phyloP scores from a whole-genome alignment of 805 yeast species.

The Myxozyma monticola region DNA sequence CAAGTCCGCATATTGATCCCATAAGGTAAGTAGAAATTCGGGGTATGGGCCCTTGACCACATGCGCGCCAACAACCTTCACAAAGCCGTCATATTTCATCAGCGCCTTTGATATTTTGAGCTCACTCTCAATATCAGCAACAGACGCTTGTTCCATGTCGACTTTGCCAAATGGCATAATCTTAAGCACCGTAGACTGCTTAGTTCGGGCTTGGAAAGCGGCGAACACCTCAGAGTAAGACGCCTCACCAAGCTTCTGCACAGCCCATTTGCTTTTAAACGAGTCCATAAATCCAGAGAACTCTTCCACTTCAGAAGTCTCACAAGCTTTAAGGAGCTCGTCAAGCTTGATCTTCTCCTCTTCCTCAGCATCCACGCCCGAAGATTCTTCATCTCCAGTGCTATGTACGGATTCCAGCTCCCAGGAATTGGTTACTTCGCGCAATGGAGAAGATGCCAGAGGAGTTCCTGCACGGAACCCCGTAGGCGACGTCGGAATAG shows the following conservation, averaged over 20 bases:
- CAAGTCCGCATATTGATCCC: slow-evolving; percentile 45
- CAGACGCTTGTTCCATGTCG: slow-evolving; percentile 41
- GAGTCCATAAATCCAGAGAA: slow-evolving; percentile 38
- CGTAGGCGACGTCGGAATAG: too few relatives aligned
- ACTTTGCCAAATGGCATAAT: slow-evolving; percentile 53
- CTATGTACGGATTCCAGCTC: neutral
- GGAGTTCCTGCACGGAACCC: too few relatives aligned
- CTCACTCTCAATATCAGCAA: slow-evolving; percentile 50
- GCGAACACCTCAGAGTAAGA: slow-evolving; percentile 49
- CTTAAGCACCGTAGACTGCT: slow-evolving; percentile 45
- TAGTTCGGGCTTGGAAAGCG: slow-evolving; percentile 34
- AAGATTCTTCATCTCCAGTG: neutral
- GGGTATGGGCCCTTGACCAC: slow-evolving; percentile 53
- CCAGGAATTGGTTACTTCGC: slow-evolving; percentile 21
- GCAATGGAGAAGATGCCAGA: slow-evolving; percentile 19
- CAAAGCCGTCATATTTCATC: slow-evolving; percentile 48
- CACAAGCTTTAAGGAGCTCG: slow-evolving; percentile 43
- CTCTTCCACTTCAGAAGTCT: slow-evolving; percentile 38
- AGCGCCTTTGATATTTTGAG: slow-evolving; percentile 46
- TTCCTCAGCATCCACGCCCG: neutral
- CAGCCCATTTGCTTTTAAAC: slow-evolving; percentile 21
- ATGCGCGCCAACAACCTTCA: slow-evolving; percentile 45
- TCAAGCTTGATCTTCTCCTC: slow-evolving; percentile 33
- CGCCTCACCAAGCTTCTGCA: slow-evolving; percentile 50
- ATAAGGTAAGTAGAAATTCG: slow-evolving; percentile 42